A percentile compares a stretch with the other conserved stretches of the same genome.
Evolutionary conservation across 495 filamentous ascomycete genomes (phyloP).

Genomic region (Rhizodiscina lignyota): DNA sequence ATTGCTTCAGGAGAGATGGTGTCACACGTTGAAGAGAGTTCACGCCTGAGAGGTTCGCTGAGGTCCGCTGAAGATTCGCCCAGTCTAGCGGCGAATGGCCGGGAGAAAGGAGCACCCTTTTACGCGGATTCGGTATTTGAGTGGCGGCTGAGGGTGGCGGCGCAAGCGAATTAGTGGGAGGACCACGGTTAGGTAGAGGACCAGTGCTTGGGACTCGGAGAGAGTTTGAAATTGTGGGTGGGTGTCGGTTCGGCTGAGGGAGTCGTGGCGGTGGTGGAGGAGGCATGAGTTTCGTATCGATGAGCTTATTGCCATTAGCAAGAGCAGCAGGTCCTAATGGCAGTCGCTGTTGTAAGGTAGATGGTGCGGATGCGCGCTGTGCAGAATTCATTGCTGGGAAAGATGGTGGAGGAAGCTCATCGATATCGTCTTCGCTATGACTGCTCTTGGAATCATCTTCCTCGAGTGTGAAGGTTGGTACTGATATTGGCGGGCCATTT

Average conservation of each 20-base stretch:
- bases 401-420: conserved; percentile 9
- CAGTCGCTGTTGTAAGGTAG: conserved; percentile 2
- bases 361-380: conserved; percentile 11
- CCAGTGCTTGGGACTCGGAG: conserved; percentile 25
- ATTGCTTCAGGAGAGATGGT: conserved; percentile 54
- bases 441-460: conserved; percentile 5
- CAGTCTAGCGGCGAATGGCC: conserved; percentile 92
- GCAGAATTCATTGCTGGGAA: conserved; percentile 18
- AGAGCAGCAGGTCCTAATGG: neutral
- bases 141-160: conserved; percentile 8
- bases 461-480: conserved; percentile 21
- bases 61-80: conserved; percentile 57
- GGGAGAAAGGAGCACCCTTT: conserved; percentile 58
- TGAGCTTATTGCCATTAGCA: neutral
- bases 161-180: conserved; percentile 14
- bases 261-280: too few species aligned
- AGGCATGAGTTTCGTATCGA: conserved; percentile 7
- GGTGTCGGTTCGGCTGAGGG: conserved; percentile 4
- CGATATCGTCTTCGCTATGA: conserved; percentile 12
- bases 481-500: neutral
- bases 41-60: conserved; percentile 42
- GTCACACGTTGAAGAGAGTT: conserved; percentile 46
- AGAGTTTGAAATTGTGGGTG: conserved; percentile 8
- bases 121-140: conserved; percentile 17
- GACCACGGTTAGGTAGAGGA: conserved; percentile 25